Percentiles rank a stretch among this genome's conserved stretches.
Conservation (phyloP, 192 early-diverging fungal genomes). For the Coemansia sp. region DNA sequence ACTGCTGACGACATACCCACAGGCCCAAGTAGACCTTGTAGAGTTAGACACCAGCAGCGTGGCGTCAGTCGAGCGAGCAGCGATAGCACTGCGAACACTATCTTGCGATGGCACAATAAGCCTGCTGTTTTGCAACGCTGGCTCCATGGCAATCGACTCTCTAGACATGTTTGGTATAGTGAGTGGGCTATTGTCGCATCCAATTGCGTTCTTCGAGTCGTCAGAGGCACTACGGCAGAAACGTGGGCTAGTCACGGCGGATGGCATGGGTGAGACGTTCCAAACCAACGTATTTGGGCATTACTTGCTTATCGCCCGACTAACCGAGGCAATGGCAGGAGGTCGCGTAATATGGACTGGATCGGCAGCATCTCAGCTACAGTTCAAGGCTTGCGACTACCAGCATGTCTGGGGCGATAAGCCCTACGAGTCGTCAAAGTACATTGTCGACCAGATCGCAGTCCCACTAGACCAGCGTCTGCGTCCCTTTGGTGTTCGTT, state of each 20-base stretch:
- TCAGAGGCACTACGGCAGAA: conserved; percentile 46
- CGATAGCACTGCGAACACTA: background rate
- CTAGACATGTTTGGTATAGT: conserved; percentile 23
- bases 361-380: conserved; percentile 30
- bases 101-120: conserved; percentile 20
- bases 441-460: conserved; percentile 51
- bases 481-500: conserved; percentile 5
- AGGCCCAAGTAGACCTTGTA: conserved; percentile 20
- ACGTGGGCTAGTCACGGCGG: conserved; percentile 27
- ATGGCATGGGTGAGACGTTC: conserved; percentile 54
- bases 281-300: conserved; percentile 59
- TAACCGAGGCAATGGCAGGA: background rate
- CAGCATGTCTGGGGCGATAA: conserved; percentile 47
- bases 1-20: conserved; percentile 16
- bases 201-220: conserved; percentile 46
- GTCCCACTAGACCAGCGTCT: conserved; percentile 29
- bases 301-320: conserved; percentile 46
- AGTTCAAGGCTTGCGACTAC: conserved; percentile 40
- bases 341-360: conserved; percentile 56
- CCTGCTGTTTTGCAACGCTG: conserved; percentile 57
- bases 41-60: conserved; percentile 53
- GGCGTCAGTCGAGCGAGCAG: conserved; percentile 36
- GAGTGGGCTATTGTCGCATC: conserved; percentile 36
- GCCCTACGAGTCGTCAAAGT: conserved; percentile 59
- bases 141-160: conserved; percentile 46